Evolutionary conservation across 2,329 filamentous ascomycete genomes (phyloP), one percentile per base, ranked within the genome.

Genomic region (Apiospora marii): DNA sequence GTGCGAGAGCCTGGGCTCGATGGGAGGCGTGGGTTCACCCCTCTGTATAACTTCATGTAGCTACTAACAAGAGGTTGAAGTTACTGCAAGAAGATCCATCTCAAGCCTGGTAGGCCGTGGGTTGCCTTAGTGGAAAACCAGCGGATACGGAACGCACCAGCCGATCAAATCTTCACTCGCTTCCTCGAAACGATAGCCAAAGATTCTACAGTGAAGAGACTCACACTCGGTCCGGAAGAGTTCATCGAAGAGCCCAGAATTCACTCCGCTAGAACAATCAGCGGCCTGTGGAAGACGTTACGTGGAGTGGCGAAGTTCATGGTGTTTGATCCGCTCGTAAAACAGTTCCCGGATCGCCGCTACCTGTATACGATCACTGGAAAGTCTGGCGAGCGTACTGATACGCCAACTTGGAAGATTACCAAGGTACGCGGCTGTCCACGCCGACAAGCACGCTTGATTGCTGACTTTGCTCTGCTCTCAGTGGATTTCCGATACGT

Each of bases 111-210:
- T 48, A 48, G 46, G 46, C 46, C 46, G 30, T 64, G 24, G 58
- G 58, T 64, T 64, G 24, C 27, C 58, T 30, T 64, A 22, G 24
- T 64, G 27, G 58, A 64, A 41, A 64, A 41, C 27, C 58, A 41
- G 37, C 58, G 16, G 58, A 41, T 64, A 16, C n/a, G 58, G 24
- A 41, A 41, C n/a, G 27, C 27, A 64, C 58, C 58, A 34, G 58
- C 58, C n/a, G 37, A 64, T 41, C 58, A 64, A 41, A 64, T 64
- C 58, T 64, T 64, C 19, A 64, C 58, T 30, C 58, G 58, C 58
- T 64, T 64, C 58, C 58, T 64, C 58, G 13, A 41, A 30, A 64
- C 27, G 58, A 30, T 64, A 30, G 58, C 37, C n/a, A 64, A 64
- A 30, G 58, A 64, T 34, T 64, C 58, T 16, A 34, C 16, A 34